Conservation (phyloP, 176 grass and related monocot genomes). For the Thalia dealbata region DNA sequence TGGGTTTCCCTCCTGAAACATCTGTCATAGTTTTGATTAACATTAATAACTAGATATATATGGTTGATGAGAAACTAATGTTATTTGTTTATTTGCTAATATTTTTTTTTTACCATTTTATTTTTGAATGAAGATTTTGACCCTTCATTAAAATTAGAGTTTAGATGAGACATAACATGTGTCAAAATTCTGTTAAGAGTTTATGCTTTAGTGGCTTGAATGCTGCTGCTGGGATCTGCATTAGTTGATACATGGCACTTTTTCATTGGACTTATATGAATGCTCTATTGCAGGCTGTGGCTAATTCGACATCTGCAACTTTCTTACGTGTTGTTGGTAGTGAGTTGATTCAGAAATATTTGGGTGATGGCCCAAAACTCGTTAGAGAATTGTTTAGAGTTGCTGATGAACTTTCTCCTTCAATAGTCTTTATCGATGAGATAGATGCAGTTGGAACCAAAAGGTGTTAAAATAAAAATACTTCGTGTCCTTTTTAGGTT, state of each 20-base stretch:
- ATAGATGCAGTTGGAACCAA: slow-evolving; percentile 15
- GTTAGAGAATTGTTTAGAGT: slow-evolving; percentile 12
- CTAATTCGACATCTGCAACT: slow-evolving; percentile 16
- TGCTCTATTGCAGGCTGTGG: slow-evolving; percentile 6
- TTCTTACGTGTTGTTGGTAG: slow-evolving; percentile 12
- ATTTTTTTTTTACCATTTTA: too few species aligned
- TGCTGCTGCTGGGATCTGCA: not conserved
- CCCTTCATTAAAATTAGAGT: not conserved
- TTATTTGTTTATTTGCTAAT: too few species aligned
- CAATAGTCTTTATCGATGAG: slow-evolving; percentile 11
- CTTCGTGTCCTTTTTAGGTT: not conserved
- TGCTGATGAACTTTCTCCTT: slow-evolving; percentile 15
- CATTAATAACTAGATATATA: not conserved
- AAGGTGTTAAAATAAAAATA: not conserved
- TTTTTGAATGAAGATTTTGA: not conserved
- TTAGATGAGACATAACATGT: not conserved
- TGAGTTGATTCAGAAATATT: slow-evolving; percentile 19
- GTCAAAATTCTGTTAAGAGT: not conserved
- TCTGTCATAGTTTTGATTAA: not conserved
- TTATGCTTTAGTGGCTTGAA: not conserved
- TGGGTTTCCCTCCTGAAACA: not conserved
- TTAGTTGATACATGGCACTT: not conserved
- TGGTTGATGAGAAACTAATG: not conserved
- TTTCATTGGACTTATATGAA: not conserved
- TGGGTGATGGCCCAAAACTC: slow-evolving; percentile 17